Base-by-base conservation (phyloP, 495 filamentous ascomycete species). In the Trichoderma virens region DNA sequence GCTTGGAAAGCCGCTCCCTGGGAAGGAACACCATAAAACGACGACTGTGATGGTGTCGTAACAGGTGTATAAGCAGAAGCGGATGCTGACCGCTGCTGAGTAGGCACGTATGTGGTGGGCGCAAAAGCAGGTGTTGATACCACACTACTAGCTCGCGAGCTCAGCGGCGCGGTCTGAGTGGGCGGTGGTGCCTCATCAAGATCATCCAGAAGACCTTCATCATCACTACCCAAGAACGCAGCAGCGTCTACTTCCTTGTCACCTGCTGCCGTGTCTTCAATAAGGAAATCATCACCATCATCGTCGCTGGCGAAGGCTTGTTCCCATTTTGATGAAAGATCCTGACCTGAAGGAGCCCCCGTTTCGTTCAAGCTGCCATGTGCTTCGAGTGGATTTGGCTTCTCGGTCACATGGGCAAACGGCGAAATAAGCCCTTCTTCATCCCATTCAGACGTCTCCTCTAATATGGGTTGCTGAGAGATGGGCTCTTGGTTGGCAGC, bases 241-340 rank as follows among this genome's bases (percentile, higher is more conserved):
- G 82, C 79, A 2, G 81, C 79, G 66, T 85, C 80, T 4, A 81
- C 64, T 62, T 78, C 74, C 59, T 78, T 78, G 7, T 67, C 41
- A 35, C 71, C 67, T n/a, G 70, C 64, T 30, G 67, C 64, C 2
- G 72, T 67, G 16, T 79, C 78, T 18, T 79, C 71, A 14, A 73
- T 69, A 18, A 79, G 69, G 62, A 87, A 84, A 6, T 86, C 83
- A 56, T 89, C 89, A 59, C 88, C 83, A 47, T 92, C 79, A 62
- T 93, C 90, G 67, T 94, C 92, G 45, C 86, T 88, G 35, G 76
- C 89, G 67, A 97, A 80, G 65, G 90, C 89, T 51, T 87, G 90
- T 68, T 91, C 80, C 94, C 94, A 97, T 67, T 87, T 85, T 2
- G 88, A 89, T 59, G 89, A 88, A 7, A 94, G 74, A 67, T 94